Conservation (phyloP, 805 yeast genomes). For the Hagleromyces aurorensis region DNA sequence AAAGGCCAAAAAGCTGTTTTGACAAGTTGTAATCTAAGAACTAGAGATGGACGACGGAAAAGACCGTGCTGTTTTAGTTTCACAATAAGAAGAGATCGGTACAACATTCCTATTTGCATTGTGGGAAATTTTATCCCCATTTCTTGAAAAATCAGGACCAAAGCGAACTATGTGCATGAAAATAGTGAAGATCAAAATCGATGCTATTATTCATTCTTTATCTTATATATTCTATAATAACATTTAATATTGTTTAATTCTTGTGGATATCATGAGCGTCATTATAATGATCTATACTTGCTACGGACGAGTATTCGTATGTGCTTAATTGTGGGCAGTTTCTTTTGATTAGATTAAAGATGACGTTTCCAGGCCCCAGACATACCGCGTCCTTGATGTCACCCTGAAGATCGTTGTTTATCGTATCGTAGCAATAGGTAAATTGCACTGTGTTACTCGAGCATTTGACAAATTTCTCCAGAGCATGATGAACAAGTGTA, state of each 20-base stretch:
- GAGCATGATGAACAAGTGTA: slow-evolving; percentile 21
- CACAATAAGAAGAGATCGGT: slow-evolving; percentile 85
- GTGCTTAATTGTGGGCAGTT: slow-evolving; percentile 19
- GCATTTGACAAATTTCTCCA: slow-evolving; percentile 29
- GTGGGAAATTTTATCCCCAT: slow-evolving; percentile 93
- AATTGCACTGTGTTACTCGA: slow-evolving; percentile 30
- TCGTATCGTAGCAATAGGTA: slow-evolving; percentile 27
- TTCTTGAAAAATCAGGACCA: slow-evolving; percentile 9
- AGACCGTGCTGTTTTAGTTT: slow-evolving; percentile 90
- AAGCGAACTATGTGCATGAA: too few species aligned
- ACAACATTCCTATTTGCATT: slow-evolving; percentile 92
- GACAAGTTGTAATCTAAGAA: slow-evolving; percentile 81
- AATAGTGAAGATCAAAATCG: not conserved
- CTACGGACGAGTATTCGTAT: slow-evolving; percentile 22
- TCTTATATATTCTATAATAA: too few species aligned
- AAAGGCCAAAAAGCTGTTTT: slow-evolving; percentile 91
- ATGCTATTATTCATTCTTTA: not conserved
- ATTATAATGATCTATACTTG: slow-evolving; percentile 21
- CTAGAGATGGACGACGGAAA: slow-evolving; percentile 71
- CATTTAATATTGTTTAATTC: slow-evolving; percentile 1
- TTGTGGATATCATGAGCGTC: slow-evolving; percentile 5
- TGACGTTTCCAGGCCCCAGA: slow-evolving; percentile 29
- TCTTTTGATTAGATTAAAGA: slow-evolving; percentile 23
- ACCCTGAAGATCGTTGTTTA: slow-evolving; percentile 13
- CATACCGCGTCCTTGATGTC: slow-evolving; percentile 17